Evolutionary conservation across 2,329 filamentous ascomycete genomes (phyloP).

Genomic region (Dendrostoma leiphaemia): DNA sequence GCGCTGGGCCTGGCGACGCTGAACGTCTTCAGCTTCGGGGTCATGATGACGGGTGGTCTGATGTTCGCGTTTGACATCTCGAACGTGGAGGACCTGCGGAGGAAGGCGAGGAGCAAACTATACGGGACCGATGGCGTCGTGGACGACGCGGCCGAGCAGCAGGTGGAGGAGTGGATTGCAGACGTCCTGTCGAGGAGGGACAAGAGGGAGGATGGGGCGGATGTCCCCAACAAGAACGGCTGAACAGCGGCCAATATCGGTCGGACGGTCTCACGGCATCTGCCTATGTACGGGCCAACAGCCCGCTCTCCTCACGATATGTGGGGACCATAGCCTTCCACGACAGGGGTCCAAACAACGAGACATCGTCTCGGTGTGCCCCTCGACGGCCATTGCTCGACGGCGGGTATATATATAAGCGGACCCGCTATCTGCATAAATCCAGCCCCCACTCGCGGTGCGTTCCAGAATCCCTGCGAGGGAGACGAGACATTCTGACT

Average conservation of each 20-base stretch:
- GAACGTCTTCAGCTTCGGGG: conserved; percentile 73
- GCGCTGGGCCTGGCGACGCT: conserved; percentile 84
- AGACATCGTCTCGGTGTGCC: too few species aligned
- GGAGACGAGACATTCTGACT: not conserved
- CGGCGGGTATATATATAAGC: too few species aligned
- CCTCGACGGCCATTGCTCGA: too few species aligned
- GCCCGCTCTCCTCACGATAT: not conserved
- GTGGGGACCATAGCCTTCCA: too few species aligned
- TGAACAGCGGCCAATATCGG: conserved; percentile 28
- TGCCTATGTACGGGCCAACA: not conserved
- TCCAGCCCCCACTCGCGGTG: too few species aligned
- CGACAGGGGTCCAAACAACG: too few species aligned
- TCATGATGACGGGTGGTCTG: conserved; percentile 71
- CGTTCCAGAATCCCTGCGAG: not conserved
- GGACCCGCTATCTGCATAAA: too few species aligned
- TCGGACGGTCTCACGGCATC: conserved; percentile 16
- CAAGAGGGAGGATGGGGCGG: conserved; percentile 33
- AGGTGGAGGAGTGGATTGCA: conserved; percentile 62
- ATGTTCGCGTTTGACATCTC: conserved; percentile 78
- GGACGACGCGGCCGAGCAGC: conserved; percentile 54
- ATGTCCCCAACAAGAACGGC: conserved; percentile 21
- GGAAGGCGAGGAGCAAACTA: conserved; percentile 43
- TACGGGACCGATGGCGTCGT: conserved; percentile 30
- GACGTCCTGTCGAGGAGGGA: conserved; percentile 58
- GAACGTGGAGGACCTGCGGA: conserved; percentile 62